A percentile compares a stretch with the other conserved stretches of the same genome.
phyloP scores from a whole-genome alignment of 2,329 filamentous ascomycete species.

The Ascochyta lentis region DNA sequence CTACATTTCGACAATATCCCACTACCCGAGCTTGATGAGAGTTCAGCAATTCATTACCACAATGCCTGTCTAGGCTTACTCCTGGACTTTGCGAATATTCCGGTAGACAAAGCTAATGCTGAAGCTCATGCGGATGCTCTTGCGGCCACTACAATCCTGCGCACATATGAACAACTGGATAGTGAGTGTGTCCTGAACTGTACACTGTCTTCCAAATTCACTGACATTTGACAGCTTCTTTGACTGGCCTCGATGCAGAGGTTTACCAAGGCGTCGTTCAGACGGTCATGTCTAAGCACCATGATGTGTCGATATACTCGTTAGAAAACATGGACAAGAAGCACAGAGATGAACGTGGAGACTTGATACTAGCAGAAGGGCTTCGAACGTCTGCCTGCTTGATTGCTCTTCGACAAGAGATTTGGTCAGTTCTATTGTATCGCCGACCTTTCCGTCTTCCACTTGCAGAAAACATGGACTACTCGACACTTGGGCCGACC shows the following conservation, averaged over 20 bases:
- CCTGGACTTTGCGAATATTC: conserved; percentile 1
- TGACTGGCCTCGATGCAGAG: conserved; percentile 2
- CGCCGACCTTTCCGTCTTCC: conserved; percentile 1
- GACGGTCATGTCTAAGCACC: conserved; percentile 2
- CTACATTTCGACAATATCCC: neutral
- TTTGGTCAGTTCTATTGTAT: conserved; percentile 4
- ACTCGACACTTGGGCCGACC: neutral
- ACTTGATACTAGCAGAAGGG: neutral
- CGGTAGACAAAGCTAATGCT: neutral
- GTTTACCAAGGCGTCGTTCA: neutral
- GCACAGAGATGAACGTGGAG: neutral
- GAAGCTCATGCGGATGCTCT: neutral
- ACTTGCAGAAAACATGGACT: neutral
- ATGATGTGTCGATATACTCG: conserved; percentile 1
- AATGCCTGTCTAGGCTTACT: neutral
- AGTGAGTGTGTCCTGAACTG: neutral
- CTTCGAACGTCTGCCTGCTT: neutral
- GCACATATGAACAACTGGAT: conserved; percentile 1
- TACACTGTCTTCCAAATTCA: neutral
- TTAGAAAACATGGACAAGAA: conserved; percentile 5
- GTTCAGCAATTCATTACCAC: conserved; percentile 3
- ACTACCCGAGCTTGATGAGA: neutral
- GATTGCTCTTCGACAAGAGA: conserved; percentile 1
- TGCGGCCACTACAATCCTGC: neutral
- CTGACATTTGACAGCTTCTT: neutral